Conservation (phyloP, 2,329 filamentous ascomycete species). For the Coniochaeta pulveracea region DNA sequence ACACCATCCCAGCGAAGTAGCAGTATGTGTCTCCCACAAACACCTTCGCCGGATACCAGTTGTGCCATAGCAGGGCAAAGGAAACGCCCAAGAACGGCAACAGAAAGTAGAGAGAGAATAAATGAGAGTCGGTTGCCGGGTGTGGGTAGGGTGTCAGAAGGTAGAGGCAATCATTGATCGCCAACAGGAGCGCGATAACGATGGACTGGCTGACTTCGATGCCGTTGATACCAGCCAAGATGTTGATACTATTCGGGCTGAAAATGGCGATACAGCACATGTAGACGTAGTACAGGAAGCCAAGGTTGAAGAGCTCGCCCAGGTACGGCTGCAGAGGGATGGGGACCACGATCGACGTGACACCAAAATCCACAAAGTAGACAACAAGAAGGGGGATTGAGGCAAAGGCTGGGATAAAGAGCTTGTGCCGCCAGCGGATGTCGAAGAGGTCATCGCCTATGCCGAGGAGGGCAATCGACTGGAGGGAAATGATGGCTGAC, state of each 20-base stretch:
- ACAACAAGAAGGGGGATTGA: slow-evolving; percentile 89
- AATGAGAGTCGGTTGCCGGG: slow-evolving; percentile 86
- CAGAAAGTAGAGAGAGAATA: slow-evolving; percentile 92
- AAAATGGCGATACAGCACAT: slow-evolving; percentile 97
- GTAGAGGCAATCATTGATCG: slow-evolving; percentile 82
- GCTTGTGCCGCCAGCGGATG: slow-evolving; percentile 97
- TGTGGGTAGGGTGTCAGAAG: slow-evolving; percentile 76
- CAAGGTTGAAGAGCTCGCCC: slow-evolving; percentile 75
- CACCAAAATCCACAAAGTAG: slow-evolving; percentile 97
- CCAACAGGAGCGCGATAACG: slow-evolving; percentile 74
- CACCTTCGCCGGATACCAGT: slow-evolving; percentile 90
- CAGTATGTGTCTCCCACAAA: slow-evolving; percentile 99
- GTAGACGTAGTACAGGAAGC: slow-evolving; percentile 81
- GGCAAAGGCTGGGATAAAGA: slow-evolving; percentile 91
- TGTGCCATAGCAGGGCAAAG: slow-evolving; percentile 74
- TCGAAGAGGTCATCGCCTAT: slow-evolving; percentile 95
- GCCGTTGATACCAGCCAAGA: slow-evolving; percentile 97
- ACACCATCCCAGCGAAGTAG: slow-evolving; percentile 99
- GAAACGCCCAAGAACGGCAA: slow-evolving; percentile 92
- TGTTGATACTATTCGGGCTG: slow-evolving; percentile 98
- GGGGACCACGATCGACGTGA: slow-evolving; percentile 89
- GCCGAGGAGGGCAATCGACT: slow-evolving; percentile 81
- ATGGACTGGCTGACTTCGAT: slow-evolving; percentile 94
- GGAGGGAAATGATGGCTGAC: slow-evolving; percentile 84
- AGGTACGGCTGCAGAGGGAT: slow-evolving; percentile 74